These are phyloP conservation scores for Penicillium coffeae DNA, from an alignment of 495 filamentous ascomycete species.

Conservation along the genomic window DNA sequence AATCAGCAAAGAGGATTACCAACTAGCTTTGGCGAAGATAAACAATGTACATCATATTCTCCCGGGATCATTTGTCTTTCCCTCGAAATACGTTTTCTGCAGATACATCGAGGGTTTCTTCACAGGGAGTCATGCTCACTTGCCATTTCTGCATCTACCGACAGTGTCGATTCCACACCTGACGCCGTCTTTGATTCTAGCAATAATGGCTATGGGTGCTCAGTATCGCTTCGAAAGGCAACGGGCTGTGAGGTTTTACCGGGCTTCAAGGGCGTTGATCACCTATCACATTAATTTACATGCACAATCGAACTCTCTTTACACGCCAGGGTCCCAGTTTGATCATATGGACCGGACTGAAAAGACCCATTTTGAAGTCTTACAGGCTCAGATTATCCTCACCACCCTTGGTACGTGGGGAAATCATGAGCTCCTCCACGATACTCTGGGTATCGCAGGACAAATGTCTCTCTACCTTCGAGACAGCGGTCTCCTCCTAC, in stretches of 20 bases:
- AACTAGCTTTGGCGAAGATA: not conserved
- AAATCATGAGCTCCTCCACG: not conserved
- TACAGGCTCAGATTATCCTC: slow-evolving; percentile 7
- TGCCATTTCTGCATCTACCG: slow-evolving; percentile 4
- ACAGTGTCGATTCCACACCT: not conserved
- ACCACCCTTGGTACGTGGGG: slow-evolving; percentile 3
- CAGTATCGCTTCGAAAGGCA: slow-evolving; percentile 7
- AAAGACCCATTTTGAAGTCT: not conserved
- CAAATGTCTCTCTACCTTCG: not conserved
- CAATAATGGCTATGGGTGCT: slow-evolving; percentile 6
- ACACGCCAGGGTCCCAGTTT: not conserved
- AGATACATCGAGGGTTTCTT: slow-evolving; percentile 6
- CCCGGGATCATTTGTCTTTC: not conserved
- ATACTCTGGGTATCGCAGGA: not conserved
- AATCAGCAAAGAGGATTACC: slow-evolving; percentile 5
- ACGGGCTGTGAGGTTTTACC: not conserved
- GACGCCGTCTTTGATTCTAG: not conserved
- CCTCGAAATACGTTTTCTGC: slow-evolving; percentile 8
- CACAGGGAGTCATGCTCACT: slow-evolving; percentile 4
- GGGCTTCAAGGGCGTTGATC: slow-evolving; percentile 1
- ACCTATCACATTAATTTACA: not conserved
- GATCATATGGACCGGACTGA: not conserved
- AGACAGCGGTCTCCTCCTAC: not conserved
- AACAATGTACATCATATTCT: not conserved
- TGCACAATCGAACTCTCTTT: not conserved